Conservation (phyloP, 768 basidiomycete species). For the Boletellus ananas region DNA sequence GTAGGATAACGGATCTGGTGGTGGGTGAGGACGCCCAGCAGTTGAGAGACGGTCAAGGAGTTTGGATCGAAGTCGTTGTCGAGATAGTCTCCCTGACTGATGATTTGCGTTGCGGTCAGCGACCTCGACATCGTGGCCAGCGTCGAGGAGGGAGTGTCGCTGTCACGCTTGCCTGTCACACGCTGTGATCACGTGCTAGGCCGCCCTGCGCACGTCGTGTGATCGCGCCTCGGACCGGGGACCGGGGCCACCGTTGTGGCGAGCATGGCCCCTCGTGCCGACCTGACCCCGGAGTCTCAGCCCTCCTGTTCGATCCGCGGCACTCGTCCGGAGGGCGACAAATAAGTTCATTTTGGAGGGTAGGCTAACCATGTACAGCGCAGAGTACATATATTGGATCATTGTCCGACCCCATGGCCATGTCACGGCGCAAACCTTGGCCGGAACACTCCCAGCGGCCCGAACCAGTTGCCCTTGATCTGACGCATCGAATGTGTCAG, state of each 20-base stretch:
- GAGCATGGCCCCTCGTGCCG: neutral
- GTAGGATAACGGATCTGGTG: conserved; percentile 74
- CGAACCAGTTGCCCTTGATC: conserved; percentile 6
- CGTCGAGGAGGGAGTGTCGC: conserved; percentile 9
- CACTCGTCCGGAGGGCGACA: conserved; percentile 1
- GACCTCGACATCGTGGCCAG: conserved; percentile 55
- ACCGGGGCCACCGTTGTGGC: neutral
- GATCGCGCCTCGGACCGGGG: conserved; percentile 5
- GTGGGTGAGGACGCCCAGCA: conserved; percentile 71
- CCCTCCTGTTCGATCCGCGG: conserved; percentile 11
- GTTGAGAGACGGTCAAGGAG: conserved; percentile 73
- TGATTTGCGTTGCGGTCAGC: conserved; percentile 73
- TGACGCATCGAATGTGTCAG: conserved; percentile 7
- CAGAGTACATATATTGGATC: neutral
- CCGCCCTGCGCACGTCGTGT: too few species aligned
- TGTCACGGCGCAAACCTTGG: conserved; percentile 27
- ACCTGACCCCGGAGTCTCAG: neutral
- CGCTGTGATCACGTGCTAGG: conserved; percentile 21
- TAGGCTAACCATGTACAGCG: neutral
- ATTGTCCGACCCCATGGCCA: neutral
- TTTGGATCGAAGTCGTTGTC: conserved; percentile 73
- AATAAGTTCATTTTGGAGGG: conserved; percentile 4
- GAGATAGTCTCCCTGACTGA: conserved; percentile 73
- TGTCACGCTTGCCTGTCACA: neutral
- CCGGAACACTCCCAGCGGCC: neutral